Conservation (phyloP, 345 rosid species). For the Jatropha curcas region DNA sequence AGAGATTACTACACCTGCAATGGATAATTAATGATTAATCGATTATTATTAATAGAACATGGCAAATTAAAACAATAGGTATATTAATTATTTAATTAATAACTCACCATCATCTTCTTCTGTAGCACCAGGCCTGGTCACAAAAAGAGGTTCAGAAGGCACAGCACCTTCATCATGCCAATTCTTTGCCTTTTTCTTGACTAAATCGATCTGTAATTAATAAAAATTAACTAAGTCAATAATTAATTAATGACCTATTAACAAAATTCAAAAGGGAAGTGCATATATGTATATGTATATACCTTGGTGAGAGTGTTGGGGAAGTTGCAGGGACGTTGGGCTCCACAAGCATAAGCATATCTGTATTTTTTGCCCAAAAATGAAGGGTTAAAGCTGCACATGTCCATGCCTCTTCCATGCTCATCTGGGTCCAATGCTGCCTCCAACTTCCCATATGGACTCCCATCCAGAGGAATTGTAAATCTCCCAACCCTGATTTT, state of each 20-base stretch:
- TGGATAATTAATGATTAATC: no score
- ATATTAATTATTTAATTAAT: neutral
- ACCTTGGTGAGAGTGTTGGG: slow-evolving; percentile 98
- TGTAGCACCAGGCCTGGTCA: slow-evolving; percentile 78
- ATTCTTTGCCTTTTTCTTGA: slow-evolving; percentile 68
- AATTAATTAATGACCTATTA: no score
- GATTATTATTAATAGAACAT: no score
- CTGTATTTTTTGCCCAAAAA: slow-evolving; percentile 69
- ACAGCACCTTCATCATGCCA: slow-evolving; percentile 79
- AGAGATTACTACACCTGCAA: slow-evolving; percentile 85
- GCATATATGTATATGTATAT: neutral
- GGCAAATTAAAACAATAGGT: no score
- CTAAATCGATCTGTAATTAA: slow-evolving; percentile 61
- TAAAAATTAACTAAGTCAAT: neutral
- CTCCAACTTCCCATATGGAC: slow-evolving; percentile 65
- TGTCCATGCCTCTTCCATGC: slow-evolving; percentile 96
- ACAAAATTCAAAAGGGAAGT: neutral
- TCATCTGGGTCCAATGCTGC: slow-evolving; percentile 83
- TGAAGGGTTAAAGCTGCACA: slow-evolving; percentile 90
- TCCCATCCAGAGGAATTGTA: slow-evolving; percentile 81
- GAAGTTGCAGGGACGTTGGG: slow-evolving; percentile 89
- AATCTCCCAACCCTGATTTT: slow-evolving; percentile 85
- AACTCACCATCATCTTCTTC: slow-evolving; percentile 90
- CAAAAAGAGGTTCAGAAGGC: slow-evolving; percentile 93
- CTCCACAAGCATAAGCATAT: slow-evolving; percentile 93